Evolutionary conservation across 139 green algal species (phyloP), one percentile per base, ranked within the genome.

Genomic region (Chlamydomonas sp.): DNA sequence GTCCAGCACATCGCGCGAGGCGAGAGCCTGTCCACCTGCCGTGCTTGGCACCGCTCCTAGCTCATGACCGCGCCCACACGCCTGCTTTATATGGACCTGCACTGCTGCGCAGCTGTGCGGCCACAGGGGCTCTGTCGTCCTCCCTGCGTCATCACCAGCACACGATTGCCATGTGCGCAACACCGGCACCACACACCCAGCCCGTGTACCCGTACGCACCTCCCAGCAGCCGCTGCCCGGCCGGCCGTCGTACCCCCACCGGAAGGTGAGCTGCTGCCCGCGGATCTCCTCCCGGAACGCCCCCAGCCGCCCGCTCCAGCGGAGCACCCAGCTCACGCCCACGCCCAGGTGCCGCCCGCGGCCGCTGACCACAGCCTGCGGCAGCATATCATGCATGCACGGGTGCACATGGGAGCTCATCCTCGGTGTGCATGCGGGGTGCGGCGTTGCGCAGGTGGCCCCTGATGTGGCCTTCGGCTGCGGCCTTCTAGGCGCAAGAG

Each of bases 161-260:
- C 66, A 4, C 67, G 0, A 64, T 49, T 3, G 12, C 10, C 72
- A 12, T 3, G 2, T 63, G 66, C 75, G 18, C 61, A 58, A 1
- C 7, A 9, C 0, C 4, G 1, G 60, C 15, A 5, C 69, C 60
- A 20, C 31, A 7, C 7, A 20, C 49, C 75, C 18, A 68, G 10
- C 76, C 61, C 8, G 6, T 81, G 8, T 5, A 4, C 8, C 8
- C 4, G 31, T 15, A 1, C 88, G 10, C 61, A 92, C 90, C 88
- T 93, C 91, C 91, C 91, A 93, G 82, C 88, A 92, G 49, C 60
- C 86, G 78, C 81, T 90, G 85, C 80, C 61, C n/a, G n/a, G 31
- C 14, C 20, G 15, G 5, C 91, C 91, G 80, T 92, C 82, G 71
- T 89, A 85, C 8, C 91, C 91, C 91, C 91, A 93, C 15, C 78